A percentile compares a stretch with the other conserved stretches of the same genome.
These are phyloP conservation scores for Candida parachauliodes DNA, from an alignment of 805 yeast genomes.

Conservation along the genomic window DNA sequence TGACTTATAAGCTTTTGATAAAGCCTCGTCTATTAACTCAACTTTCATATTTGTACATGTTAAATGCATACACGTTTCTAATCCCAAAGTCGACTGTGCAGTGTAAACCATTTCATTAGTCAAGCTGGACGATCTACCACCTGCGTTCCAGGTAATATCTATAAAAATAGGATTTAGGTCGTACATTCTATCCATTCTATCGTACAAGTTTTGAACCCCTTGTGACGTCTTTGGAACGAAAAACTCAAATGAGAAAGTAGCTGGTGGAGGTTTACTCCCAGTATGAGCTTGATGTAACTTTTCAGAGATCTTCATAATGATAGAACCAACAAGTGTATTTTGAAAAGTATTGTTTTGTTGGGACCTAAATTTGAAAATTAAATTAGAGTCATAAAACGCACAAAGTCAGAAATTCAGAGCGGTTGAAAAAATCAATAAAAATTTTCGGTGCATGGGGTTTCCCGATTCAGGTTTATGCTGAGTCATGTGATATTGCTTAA, in stretches of 20 bases:
- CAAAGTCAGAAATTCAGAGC: constrained; percentile 1
- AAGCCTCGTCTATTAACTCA: constrained; percentile 76
- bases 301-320: constrained; percentile 38
- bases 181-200: constrained; percentile 97
- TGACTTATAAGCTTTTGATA: constrained; percentile 76
- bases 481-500: constrained; percentile 3
- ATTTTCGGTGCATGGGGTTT: background rate
- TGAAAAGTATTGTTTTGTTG: background rate
- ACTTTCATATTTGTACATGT: constrained; percentile 95
- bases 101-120: constrained; percentile 92
- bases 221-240: constrained; percentile 97
- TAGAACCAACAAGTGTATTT: background rate
- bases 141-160: constrained; percentile 98
- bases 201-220: constrained; percentile 94
- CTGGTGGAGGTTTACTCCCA: constrained; percentile 36
- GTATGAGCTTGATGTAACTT: constrained; percentile 42
- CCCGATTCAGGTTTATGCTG: constrained; percentile 1
- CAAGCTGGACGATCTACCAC: constrained; percentile 78
- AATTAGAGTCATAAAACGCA: too few relatives aligned
- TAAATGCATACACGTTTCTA: constrained; percentile 97
- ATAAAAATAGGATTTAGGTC: constrained; percentile 85
- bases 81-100: constrained; percentile 82
- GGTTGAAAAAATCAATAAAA: background rate
- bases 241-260: constrained; percentile 94
- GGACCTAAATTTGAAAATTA: background rate